A percentile compares a stretch with the other conserved stretches of the same genome.
phyloP scores from a whole-genome alignment of 2,329 filamentous ascomycete species.

The Diplodia seriata region DNA sequence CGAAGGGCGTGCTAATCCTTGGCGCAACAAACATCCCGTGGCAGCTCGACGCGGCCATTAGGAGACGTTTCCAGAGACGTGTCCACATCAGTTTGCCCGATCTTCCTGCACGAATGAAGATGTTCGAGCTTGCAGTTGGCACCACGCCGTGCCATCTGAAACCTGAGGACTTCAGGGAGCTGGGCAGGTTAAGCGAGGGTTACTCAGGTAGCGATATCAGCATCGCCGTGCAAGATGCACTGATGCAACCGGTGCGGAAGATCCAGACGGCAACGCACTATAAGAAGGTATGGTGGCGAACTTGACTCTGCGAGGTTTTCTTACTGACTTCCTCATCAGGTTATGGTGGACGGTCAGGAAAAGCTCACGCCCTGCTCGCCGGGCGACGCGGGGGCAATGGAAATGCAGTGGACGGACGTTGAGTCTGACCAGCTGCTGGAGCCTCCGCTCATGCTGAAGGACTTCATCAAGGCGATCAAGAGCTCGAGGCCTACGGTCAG shows the following conservation, averaged over 20 bases:
- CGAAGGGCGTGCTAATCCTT: constrained; percentile 89
- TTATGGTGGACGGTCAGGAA: constrained; percentile 69
- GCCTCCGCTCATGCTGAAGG: constrained; percentile 84
- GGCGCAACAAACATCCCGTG: constrained; percentile 98
- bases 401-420: constrained; percentile 93
- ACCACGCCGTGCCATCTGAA: constrained; percentile 86
- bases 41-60: constrained; percentile 96
- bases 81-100: constrained; percentile 96
- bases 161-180: constrained; percentile 75
- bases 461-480: constrained; percentile 92
- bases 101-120: constrained; percentile 81
- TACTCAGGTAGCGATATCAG: constrained; percentile 96
- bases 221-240: constrained; percentile 92
- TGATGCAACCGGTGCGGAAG: constrained; percentile 97
- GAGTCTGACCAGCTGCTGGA: constrained; percentile 85
- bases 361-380: constrained; percentile 92
- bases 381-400: constrained; percentile 80
- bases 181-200: constrained; percentile 85
- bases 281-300: constrained; percentile 72
- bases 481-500: constrained; percentile 89
- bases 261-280: constrained; percentile 98
- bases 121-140: constrained; percentile 96
- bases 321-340: constrained; percentile 54
- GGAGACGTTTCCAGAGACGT: constrained; percentile 91
- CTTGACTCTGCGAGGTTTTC: not conserved